These are phyloP conservation scores for Saxophila tyrrhenica DNA, from an alignment of 495 filamentous ascomycete species.

Conservation along the genomic window DNA sequence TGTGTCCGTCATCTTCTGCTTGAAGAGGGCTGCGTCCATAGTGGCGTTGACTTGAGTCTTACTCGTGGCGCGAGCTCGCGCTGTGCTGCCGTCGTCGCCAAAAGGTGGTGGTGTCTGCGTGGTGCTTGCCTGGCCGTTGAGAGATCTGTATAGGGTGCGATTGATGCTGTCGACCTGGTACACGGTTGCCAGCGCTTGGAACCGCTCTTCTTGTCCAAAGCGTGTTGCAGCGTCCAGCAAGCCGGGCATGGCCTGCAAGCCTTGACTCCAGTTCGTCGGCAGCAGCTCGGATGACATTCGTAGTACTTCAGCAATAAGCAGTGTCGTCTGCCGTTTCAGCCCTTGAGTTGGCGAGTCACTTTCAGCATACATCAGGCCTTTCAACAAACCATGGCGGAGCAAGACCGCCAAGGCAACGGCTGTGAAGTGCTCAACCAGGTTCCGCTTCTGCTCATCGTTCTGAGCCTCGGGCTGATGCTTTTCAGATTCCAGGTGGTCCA, in stretches of 20 bases:
- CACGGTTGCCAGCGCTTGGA: constrained; percentile 70
- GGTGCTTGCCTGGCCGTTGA: constrained; percentile 23
- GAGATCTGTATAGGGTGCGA: constrained; percentile 77
- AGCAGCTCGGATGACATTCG: constrained; percentile 78
- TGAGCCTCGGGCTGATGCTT: constrained; percentile 37
- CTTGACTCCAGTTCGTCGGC: constrained; percentile 63
- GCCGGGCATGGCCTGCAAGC: constrained; percentile 74
- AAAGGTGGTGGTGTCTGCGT: constrained; percentile 24
- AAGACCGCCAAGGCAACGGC: constrained; percentile 79
- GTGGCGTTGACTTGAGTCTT: constrained; percentile 60
- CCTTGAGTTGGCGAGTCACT: constrained; percentile 63
- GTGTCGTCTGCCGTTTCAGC: constrained; percentile 75
- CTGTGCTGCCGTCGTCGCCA: constrained; percentile 18
- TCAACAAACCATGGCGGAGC: constrained; percentile 66
- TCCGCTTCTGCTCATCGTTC: constrained; percentile 58
- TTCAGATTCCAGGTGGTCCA: constrained; percentile 40
- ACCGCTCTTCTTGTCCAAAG: constrained; percentile 59
- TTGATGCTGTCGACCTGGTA: constrained; percentile 98
- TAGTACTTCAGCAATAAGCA: constrained; percentile 80
- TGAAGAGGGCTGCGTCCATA: constrained; percentile 82
- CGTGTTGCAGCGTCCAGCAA: constrained; percentile 64
- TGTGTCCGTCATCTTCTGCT: constrained; percentile 74
- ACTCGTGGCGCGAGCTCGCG: constrained; percentile 32
- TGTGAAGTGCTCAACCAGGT: constrained; percentile 85
- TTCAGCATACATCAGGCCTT: constrained; percentile 52